Evolutionary conservation across 345 rosid genomes (phyloP).

Genomic region (Garcia nutans): DNA sequence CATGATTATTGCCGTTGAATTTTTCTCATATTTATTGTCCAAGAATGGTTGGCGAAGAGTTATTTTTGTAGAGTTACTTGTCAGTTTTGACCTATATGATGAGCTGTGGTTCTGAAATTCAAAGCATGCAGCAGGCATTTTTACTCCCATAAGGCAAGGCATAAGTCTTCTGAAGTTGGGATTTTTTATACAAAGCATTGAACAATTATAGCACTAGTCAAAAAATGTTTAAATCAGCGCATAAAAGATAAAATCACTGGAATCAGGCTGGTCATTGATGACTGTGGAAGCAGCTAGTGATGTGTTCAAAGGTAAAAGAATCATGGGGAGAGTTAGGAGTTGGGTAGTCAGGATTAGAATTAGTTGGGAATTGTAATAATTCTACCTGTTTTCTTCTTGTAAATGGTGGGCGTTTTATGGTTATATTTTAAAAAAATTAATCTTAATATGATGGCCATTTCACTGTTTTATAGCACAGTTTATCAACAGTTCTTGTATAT

Average conservation of each 20-base stretch:
- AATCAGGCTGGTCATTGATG: background rate
- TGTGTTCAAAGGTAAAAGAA: background rate
- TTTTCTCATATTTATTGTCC: constrained; percentile 1
- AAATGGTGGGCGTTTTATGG: background rate
- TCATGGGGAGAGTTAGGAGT: background rate
- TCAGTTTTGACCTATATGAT: background rate
- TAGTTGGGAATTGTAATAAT: background rate
- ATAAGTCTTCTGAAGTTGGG: background rate
- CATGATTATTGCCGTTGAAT: background rate
- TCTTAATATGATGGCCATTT: background rate
- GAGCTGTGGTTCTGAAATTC: background rate
- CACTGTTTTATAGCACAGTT: background rate
- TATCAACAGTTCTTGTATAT: background rate
- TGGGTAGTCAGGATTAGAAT: background rate
- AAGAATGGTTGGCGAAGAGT: background rate
- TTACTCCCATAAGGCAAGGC: background rate
- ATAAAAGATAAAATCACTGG: background rate
- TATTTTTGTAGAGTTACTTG: background rate
- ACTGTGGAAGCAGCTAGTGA: background rate
- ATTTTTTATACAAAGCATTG: background rate
- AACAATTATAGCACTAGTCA: background rate
- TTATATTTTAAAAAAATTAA: too few relatives aligned
- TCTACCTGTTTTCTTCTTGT: background rate
- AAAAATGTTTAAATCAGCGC: background rate
- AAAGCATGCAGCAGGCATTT: background rate